Conservation (phyloP, 2,329 filamentous ascomycete species). For the Calonectria multiphialidica region DNA sequence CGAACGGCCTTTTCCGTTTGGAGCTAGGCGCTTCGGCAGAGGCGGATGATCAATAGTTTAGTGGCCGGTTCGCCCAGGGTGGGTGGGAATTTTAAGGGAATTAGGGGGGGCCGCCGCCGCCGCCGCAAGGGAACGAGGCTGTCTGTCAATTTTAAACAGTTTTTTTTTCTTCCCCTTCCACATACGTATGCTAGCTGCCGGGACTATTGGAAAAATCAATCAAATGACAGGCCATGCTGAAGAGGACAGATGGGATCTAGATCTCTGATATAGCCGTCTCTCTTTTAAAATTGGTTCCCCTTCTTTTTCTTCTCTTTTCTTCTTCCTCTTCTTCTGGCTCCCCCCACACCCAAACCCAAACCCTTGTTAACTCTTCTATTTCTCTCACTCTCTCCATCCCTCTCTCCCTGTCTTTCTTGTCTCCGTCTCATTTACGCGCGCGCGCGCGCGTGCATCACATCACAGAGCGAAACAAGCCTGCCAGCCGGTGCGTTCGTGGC, state of each 20-base stretch:
- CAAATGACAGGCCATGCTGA: neutral
- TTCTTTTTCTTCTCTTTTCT: neutral
- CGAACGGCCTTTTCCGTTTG: neutral
- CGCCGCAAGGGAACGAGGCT: constrained; percentile 2
- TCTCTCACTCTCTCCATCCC: neutral
- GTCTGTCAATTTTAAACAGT: neutral
- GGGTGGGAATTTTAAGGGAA: neutral
- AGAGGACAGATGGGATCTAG: neutral
- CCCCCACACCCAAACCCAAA: neutral
- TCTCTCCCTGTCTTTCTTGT: neutral
- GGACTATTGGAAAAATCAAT: neutral
- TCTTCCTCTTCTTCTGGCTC: no score
- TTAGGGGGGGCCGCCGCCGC: neutral
- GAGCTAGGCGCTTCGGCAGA: constrained; percentile 1
- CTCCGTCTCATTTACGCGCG: neutral
- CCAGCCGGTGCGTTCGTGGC: constrained; percentile 1
- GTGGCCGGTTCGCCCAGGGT: neutral
- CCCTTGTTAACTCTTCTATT: neutral
- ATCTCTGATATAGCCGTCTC: neutral
- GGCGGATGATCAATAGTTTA: neutral
- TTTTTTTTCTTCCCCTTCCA: no score
- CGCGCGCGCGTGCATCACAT: no score
- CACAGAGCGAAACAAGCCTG: neutral
- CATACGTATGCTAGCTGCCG: neutral
- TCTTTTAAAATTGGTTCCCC: neutral